These are phyloP conservation scores for Phytophthora pseudosyringae DNA, from an alignment of 352 stramenopile species.

Conservation along the genomic window DNA sequence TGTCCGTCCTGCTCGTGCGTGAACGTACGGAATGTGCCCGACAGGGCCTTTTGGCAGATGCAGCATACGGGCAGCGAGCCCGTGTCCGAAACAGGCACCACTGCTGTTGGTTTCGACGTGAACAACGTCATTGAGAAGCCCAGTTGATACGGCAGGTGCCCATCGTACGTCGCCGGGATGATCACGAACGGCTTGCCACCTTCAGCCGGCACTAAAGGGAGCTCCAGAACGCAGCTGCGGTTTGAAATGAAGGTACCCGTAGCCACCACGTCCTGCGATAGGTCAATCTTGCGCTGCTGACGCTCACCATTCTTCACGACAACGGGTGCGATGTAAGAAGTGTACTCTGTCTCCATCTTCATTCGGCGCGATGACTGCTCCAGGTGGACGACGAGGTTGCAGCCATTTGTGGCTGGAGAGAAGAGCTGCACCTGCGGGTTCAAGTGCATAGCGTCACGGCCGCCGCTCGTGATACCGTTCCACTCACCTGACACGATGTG, in stretches of 20 bases:
- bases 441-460: constrained; percentile 81
- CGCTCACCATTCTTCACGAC: constrained; percentile 77
- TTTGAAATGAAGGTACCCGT: constrained; percentile 89
- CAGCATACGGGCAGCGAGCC: constrained; percentile 68
- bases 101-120: constrained; percentile 63
- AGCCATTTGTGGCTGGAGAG: constrained; percentile 59
- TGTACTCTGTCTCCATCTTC: constrained; percentile 79
- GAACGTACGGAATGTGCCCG: constrained; percentile 73
- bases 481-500: constrained; percentile 81
- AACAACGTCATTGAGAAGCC: constrained; percentile 65
- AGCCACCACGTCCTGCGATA: constrained; percentile 78
- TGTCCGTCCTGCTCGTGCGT: constrained; percentile 60
- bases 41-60: constrained; percentile 67
- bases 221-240: constrained; percentile 73
- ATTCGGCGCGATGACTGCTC: constrained; percentile 81
- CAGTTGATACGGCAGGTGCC: constrained; percentile 55
- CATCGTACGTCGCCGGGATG: constrained; percentile 76
- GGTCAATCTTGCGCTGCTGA: constrained; percentile 79
- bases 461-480: constrained; percentile 82
- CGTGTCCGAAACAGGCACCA: constrained; percentile 69
- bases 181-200: constrained; percentile 63
- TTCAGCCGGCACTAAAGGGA: constrained; percentile 48
- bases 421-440: constrained; percentile 89
- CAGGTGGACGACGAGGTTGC: constrained; percentile 61
- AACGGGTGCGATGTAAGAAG: constrained; percentile 77